phyloP scores from a whole-genome alignment of 225 moss, liverwort and hornwort species.

The Pseudoscleropodium purum region DNA sequence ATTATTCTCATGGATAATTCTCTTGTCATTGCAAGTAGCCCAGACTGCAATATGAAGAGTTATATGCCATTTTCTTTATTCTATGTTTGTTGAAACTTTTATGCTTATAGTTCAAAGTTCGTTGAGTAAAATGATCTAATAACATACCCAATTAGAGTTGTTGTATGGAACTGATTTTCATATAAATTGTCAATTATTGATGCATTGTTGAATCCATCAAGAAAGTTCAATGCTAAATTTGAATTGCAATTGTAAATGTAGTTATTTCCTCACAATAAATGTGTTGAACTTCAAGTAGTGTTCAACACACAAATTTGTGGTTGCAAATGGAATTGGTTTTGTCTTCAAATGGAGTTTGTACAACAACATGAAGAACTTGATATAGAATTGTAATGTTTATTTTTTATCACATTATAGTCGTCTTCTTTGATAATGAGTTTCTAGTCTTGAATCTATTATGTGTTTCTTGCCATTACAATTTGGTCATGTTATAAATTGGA shows the following conservation, averaged over 20 bases:
- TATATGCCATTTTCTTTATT: neutral
- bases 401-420: fast-evolving
- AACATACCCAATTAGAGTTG: neutral
- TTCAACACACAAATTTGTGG: neutral
- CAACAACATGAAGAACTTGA: neutral
- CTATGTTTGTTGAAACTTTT: neutral
- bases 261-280: neutral
- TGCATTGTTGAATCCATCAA: neutral
- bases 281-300: neutral
- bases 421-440: neutral
- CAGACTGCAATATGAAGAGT: neutral
- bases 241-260: neutral
- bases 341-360: neutral
- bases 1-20: neutral
- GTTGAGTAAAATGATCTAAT: neutral
- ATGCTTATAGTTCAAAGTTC: neutral
- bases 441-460: neutral
- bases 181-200: neutral
- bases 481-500: neutral
- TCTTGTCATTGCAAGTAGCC: neutral
- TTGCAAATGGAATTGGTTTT: neutral
- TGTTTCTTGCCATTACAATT: neutral
- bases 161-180: neutral
- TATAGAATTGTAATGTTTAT: neutral
- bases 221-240: neutral